Conservation (phyloP, 108 stramenopile genomes). For the Cylindrotheca fusiformis region DNA sequence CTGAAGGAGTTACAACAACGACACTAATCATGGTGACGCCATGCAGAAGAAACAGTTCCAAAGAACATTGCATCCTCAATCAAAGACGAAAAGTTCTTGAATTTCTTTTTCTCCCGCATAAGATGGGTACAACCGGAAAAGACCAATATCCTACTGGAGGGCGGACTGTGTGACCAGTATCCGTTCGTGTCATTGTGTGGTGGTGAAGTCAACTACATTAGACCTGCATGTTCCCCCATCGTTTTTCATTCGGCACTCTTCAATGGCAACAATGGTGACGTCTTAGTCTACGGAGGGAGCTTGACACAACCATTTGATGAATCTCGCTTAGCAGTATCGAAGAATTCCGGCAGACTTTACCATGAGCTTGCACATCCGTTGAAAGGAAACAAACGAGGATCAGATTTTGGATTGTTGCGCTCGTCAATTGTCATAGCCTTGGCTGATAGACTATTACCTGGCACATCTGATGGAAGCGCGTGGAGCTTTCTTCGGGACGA, state of each 20-base stretch:
- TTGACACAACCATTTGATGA: slow-evolving; percentile 29
- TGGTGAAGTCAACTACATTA: slow-evolving; percentile 42
- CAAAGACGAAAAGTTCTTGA: slow-evolving; percentile 42
- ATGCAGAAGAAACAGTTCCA: slow-evolving; percentile 43
- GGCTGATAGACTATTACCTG: slow-evolving; percentile 26
- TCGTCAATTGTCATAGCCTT: slow-evolving; percentile 41
- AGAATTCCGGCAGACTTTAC: slow-evolving; percentile 33
- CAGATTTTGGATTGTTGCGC: slow-evolving; percentile 36
- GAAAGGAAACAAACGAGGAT: background rate
- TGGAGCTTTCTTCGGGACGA: slow-evolving; percentile 1
- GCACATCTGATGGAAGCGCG: background rate
- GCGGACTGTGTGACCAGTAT: slow-evolving; percentile 24
- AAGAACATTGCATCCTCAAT: slow-evolving; percentile 60
- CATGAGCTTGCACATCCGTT: slow-evolving; percentile 13
- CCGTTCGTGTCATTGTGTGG: slow-evolving; percentile 52
- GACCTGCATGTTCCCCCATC: slow-evolving; percentile 50
- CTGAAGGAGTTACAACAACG: no score
- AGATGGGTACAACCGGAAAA: slow-evolving; percentile 3
- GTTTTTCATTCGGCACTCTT: slow-evolving; percentile 38
- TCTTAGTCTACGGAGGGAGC: slow-evolving; percentile 33
- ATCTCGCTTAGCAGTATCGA: slow-evolving; percentile 26
- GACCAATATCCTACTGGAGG: slow-evolving; percentile 7
- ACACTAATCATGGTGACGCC: no score
- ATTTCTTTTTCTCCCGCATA: slow-evolving; percentile 45
- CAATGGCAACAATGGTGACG: slow-evolving; percentile 1